Evolutionary conservation across 305 asterid species (phyloP).

Genomic region (Nicotiana rustica): DNA sequence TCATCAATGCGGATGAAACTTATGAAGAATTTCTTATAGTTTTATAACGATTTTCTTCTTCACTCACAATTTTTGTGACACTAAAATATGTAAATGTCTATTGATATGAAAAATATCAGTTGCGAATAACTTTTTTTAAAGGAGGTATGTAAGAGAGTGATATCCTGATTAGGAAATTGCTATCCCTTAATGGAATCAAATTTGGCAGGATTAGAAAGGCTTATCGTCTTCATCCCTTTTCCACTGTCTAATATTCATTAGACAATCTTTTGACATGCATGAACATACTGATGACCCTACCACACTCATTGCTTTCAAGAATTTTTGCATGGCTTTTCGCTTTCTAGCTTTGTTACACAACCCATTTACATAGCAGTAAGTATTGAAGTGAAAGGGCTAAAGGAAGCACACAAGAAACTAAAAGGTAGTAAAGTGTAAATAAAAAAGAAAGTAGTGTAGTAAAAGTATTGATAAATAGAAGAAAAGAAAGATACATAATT

Average conservation of each 20-base stretch:
- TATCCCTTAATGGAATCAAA: constrained; percentile 40
- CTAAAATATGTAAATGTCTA: too few relatives aligned
- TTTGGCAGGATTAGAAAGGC: constrained; percentile 44
- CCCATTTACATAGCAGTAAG: neutral
- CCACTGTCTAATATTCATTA: constrained; percentile 35
- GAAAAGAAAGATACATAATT: too few relatives aligned
- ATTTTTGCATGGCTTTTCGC: constrained; percentile 23
- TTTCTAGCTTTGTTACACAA: neutral
- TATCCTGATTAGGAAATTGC: constrained; percentile 48
- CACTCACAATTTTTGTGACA: too few relatives aligned
- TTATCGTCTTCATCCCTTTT: constrained; percentile 32
- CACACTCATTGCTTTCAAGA: constrained; percentile 44
- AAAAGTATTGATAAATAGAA: too few relatives aligned
- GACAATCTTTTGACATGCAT: constrained; percentile 65
- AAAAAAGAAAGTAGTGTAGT: too few relatives aligned
- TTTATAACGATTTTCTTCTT: too few relatives aligned
- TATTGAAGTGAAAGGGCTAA: too few relatives aligned
- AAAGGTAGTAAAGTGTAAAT: too few relatives aligned
- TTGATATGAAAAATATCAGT: neutral
- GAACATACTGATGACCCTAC: constrained; percentile 60
- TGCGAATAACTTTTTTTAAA: neutral
- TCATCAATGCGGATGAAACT: neutral
- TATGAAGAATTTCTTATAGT: too few relatives aligned
- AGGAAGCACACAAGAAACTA: too few relatives aligned
- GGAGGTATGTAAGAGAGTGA: constrained; percentile 37